Evolutionary conservation across 1,139 yeast genomes (phyloP), one percentile per base, ranked within the genome.

Genomic region (Candida labiduridarum): DNA sequence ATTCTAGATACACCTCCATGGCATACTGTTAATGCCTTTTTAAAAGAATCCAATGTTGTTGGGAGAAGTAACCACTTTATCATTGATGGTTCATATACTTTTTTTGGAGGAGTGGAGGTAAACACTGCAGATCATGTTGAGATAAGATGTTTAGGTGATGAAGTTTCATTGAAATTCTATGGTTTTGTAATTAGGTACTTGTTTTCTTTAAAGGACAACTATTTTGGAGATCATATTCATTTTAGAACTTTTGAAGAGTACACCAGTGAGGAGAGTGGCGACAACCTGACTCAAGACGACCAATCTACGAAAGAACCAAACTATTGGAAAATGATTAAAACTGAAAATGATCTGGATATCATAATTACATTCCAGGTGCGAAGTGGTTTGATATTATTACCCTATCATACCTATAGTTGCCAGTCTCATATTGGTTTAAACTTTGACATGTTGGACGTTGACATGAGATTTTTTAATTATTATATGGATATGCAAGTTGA

Each of bases 201-300:
- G 39, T 82, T 91, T 72, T 79, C 83, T n/a, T 75, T 94, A 46
- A 79, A 88, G 44, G 97, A 89, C 61, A 94, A 94, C 61, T 92
- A 92, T 64, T 88, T 94, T 67, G 99, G 98, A 4, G 96, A 89
- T 48, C 77, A 80, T 54, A 78, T 82, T n/a, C 91, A 86, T 59
- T 94, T 92, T 63, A 84, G 81, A 59, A 94, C 98, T 0, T 79
- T 89, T 49, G 95, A 90, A 57, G 99, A 94, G 64, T 90, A 84
- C 57, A 74, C 80, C 3, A 56, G 59, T 19, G 57, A 53, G n/a
- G 49, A 39, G 8, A 42, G 49, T 8, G 39, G 50, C 4, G 53
- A 52, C 2, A 35, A 31, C 34, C 50, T 44, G 14, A 49, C 44
- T 30, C 22, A 14, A 14, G 25, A 47, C 11, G 25, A 39, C 8